Percentiles rank a stretch among this genome's conserved stretches.
These are phyloP conservation scores for Phoma sp. DNA, from an alignment of 2,329 filamentous ascomycete species.

Conservation along the genomic window DNA sequence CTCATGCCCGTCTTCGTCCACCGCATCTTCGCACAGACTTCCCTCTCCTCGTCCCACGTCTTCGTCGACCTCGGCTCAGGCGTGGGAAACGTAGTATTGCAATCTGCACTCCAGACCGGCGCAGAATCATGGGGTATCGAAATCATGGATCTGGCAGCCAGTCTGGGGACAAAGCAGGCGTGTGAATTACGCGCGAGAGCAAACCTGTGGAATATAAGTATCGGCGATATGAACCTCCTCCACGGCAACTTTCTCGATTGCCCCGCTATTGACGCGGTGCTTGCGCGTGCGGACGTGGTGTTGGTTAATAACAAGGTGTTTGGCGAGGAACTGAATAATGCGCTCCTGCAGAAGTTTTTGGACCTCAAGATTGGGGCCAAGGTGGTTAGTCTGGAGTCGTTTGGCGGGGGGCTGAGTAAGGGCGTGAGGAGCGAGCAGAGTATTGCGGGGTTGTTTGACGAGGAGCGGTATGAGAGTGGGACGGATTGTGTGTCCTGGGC, in stretches of 20 bases:
- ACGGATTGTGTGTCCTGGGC: slow-evolving; percentile 87
- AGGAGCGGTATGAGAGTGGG: slow-evolving; percentile 75
- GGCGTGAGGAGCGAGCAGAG: slow-evolving; percentile 78
- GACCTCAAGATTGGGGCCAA: slow-evolving; percentile 90
- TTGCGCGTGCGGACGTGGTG: slow-evolving; percentile 90
- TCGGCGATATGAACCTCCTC: slow-evolving; percentile 81
- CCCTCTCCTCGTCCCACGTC: slow-evolving; percentile 80
- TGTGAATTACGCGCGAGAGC: slow-evolving; percentile 86
- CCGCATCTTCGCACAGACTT: slow-evolving; percentile 78
- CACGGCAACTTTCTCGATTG: slow-evolving; percentile 85
- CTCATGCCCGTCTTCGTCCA: slow-evolving; percentile 84
- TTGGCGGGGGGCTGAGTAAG: slow-evolving; percentile 78
- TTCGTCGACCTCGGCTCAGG: slow-evolving; percentile 96
- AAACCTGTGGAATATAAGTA: slow-evolving; percentile 84
- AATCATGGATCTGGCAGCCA: slow-evolving; percentile 90
- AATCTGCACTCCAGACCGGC: slow-evolving; percentile 90
- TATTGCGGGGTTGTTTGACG: slow-evolving; percentile 80
- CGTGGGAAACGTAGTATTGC: slow-evolving; percentile 93
- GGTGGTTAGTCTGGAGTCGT: slow-evolving; percentile 90
- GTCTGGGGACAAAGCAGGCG: slow-evolving; percentile 79
- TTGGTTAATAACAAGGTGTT: slow-evolving; percentile 99
- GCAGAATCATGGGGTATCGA: slow-evolving; percentile 97
- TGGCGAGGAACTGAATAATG: slow-evolving; percentile 83
- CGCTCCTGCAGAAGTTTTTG: slow-evolving; percentile 85
- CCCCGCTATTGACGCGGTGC: slow-evolving; percentile 70